These are phyloP conservation scores for Silene uniflora DNA, from an alignment of 148 eudicot species.

Conservation along the genomic window DNA sequence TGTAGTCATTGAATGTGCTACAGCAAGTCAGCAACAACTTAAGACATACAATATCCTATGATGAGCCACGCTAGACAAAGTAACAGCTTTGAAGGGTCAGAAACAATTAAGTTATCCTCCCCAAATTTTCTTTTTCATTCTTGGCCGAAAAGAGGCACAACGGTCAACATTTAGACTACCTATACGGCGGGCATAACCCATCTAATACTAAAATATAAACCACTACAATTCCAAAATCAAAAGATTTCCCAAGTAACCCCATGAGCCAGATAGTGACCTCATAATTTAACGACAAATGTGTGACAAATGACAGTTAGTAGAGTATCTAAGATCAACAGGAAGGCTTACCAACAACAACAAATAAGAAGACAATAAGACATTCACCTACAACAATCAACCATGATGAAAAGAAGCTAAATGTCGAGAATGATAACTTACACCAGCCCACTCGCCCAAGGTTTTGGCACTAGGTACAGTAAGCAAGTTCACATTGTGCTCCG, in stretches of 20 bases:
- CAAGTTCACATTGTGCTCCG: slow-evolving; percentile 39
- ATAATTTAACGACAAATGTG: no score
- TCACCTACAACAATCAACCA: neutral
- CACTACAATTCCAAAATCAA: no score
- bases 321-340: neutral
- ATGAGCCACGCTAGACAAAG: no score
- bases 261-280: neutral
- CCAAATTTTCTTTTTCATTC: neutral
- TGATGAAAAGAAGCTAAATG: neutral
- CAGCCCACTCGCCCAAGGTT: slow-evolving; percentile 42
- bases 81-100: neutral
- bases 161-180: neutral
- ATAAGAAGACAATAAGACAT: no score
- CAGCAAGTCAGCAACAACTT: neutral
- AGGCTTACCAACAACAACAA: neutral
- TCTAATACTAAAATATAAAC: no score
- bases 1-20: neutral
- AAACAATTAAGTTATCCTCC: no score
- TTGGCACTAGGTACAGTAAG: slow-evolving; percentile 35
- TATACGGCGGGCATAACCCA: no score
- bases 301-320: neutral
- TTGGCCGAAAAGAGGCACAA: neutral
- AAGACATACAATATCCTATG: no score
- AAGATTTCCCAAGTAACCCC: neutral
- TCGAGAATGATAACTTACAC: slow-evolving; percentile 20